A percentile compares a stretch with the other conserved stretches of the same genome.
Conservation (phyloP, 768 basidiomycete genomes). For the Lactifluus hygrophoroides region DNA sequence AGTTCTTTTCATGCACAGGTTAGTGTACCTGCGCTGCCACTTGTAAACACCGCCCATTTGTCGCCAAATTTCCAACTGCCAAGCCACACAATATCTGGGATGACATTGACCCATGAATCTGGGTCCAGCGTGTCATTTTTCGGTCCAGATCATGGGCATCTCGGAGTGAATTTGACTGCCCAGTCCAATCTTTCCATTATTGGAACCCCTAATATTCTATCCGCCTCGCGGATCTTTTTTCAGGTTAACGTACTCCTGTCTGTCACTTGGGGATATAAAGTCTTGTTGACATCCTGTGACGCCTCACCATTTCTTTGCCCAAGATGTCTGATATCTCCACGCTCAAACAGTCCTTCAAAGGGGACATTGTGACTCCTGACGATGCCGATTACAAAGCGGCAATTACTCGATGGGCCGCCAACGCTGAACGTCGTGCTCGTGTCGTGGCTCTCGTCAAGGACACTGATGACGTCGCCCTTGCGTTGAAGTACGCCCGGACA, state of each 20-base stretch:
- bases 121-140: no score
- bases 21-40: no score
- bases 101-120: no score
- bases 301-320: neutral
- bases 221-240: no score
- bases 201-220: no score
- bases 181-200: no score
- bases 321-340: conserved; percentile 19
- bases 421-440: conserved; percentile 32
- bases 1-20: no score
- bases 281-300: neutral
- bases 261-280: neutral
- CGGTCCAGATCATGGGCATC: no score
- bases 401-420: conserved; percentile 38
- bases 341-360: conserved; percentile 29
- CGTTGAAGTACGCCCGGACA: conserved; percentile 31
- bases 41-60: no score
- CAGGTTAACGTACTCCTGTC: neutral
- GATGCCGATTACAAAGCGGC: conserved; percentile 32
- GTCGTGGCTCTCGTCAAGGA: conserved; percentile 38
- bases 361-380: conserved; percentile 35
- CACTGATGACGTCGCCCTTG: conserved; percentile 31
- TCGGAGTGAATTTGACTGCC: no score
- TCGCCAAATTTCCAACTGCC: no score
- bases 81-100: no score